Percentiles rank a stretch among this genome's conserved stretches.
Evolutionary conservation across 805 yeast genomes (phyloP).

Genomic region (Kluyveromyces nonfermentans): DNA sequence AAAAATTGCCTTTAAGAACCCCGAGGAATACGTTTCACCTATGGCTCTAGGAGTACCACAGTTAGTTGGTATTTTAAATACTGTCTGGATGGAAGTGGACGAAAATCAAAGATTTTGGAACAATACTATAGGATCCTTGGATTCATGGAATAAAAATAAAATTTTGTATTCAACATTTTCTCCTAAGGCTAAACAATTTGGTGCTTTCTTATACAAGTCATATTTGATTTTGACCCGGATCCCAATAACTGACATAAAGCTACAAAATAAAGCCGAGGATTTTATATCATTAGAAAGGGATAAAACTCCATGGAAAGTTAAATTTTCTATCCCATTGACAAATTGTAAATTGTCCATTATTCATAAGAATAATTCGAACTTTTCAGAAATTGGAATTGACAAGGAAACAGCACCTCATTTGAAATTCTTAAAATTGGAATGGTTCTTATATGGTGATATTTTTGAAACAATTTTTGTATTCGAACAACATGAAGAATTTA

Average conservation of each 20-base stretch:
- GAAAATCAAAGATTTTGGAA: constrained; percentile 2
- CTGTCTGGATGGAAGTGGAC: constrained; percentile 1
- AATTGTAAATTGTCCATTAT: constrained; percentile 24
- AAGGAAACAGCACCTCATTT: constrained; percentile 28
- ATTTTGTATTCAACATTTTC: not conserved
- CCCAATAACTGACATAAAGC: constrained; percentile 7
- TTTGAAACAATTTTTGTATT: constrained; percentile 38
- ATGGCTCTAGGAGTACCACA: constrained; percentile 1
- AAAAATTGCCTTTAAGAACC: not conserved
- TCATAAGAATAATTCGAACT: constrained; percentile 23
- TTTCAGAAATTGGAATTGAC: constrained; percentile 22
- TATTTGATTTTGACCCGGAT: constrained; percentile 36
- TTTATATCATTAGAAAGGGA: not conserved
- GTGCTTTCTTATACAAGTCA: constrained; percentile 41
- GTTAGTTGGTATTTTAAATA: constrained; percentile 1
- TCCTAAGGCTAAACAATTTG: constrained; percentile 14
- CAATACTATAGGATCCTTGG: constrained; percentile 1
- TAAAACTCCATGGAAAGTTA: constrained; percentile 14
- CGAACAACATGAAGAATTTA: constrained; percentile 27
- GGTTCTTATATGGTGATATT: constrained; percentile 24
- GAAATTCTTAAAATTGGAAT: constrained; percentile 39
- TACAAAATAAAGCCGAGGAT: not conserved
- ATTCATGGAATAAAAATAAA: constrained; percentile 1
- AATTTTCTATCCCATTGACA: constrained; percentile 41
- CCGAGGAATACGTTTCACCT: constrained; percentile 1